These are phyloP conservation scores for Solanum chiquidenum DNA, from an alignment of 257 asterid species.

Conservation along the genomic window DNA sequence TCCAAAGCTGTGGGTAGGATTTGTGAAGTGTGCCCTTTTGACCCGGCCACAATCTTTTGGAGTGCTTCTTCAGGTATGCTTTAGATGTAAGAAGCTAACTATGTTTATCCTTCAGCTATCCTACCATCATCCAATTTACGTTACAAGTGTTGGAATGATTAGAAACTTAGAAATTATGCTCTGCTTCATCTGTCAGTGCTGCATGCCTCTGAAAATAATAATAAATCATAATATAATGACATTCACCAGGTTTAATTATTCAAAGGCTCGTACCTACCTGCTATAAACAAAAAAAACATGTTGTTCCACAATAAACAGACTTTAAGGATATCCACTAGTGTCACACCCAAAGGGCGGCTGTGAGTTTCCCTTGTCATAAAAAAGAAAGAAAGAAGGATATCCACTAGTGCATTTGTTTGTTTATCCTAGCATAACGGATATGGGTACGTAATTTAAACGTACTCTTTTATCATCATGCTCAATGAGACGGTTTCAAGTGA, in stretches of 20 bases:
- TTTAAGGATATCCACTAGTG: neutral
- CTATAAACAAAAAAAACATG: neutral
- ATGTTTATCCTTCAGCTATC: neutral
- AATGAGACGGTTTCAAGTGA: neutral
- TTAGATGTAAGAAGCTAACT: constrained; percentile 1
- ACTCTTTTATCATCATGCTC: neutral
- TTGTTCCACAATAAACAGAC: neutral
- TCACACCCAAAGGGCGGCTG: neutral
- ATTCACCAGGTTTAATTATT: neutral
- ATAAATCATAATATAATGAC: neutral
- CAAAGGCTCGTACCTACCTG: neutral
- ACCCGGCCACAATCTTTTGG: constrained; percentile 87
- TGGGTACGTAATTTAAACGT: neutral
- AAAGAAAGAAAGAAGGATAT: neutral
- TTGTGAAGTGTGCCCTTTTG: constrained; percentile 81
- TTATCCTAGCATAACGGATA: neutral
- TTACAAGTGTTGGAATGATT: neutral
- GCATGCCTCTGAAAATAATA: neutral
- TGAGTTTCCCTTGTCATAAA: neutral
- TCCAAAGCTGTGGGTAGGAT: constrained; percentile 99
- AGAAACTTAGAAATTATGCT: neutral
- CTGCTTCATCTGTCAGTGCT: neutral
- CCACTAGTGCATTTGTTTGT: neutral
- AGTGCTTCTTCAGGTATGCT: constrained; percentile 84
- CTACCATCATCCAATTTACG: neutral